Base-by-base conservation (phyloP, 2,329 filamentous ascomycete genomes). In the Ophiostoma sp. region DNA sequence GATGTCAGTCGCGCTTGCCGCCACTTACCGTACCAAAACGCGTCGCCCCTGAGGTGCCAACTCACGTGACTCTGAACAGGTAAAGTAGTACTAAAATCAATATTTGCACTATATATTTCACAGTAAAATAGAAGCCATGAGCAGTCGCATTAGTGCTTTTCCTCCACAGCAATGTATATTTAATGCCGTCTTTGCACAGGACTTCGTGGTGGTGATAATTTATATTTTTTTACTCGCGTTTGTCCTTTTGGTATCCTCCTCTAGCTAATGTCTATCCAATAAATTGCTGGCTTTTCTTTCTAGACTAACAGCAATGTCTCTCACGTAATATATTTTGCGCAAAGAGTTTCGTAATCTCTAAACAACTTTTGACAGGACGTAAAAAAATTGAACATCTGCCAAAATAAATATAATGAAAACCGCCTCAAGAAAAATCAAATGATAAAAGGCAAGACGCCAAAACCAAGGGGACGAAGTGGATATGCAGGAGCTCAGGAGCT, bases 61-160 rank as follows among this genome's bases (percentile, higher is more conserved):
- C 7, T 57, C 81, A 82, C 15, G 82, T 80, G 28, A 76, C 42
- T 48, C 12, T 42, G 42, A 1, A 8, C 5, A 15, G 12, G 9
- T 42, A 48, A 6, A 19, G 1, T 1, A 3, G 42, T 48, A 48
- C 42, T 17, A 48, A 19, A 19, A 19, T 6, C 4, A 4, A 25
- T 68, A 68, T 33, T 12, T 22, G 1, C 64, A 68, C 42, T 45
- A 5, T 17, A 45, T 17, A 6, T 15, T 3, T 12, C 11, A 19
- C 12, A 59, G 3, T 2, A 48, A 2, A 48, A 19, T 19, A 48
- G 3, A 15, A 12, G 11, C 15, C 3, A 19, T 19, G 15, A 4
- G 9, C 77, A 78, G 17, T 79, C 76, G 55, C 12, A 55, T 33
- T 61, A 52, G 48, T 52, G 9, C n/a, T n/a, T n/a, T n/a, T n/a